Percentiles rank a stretch among this genome's conserved stretches.
These are phyloP conservation scores for Ceratobasidium sp. DNA, from an alignment of 1,284 basidiomycete genomes.

Conservation along the genomic window DNA sequence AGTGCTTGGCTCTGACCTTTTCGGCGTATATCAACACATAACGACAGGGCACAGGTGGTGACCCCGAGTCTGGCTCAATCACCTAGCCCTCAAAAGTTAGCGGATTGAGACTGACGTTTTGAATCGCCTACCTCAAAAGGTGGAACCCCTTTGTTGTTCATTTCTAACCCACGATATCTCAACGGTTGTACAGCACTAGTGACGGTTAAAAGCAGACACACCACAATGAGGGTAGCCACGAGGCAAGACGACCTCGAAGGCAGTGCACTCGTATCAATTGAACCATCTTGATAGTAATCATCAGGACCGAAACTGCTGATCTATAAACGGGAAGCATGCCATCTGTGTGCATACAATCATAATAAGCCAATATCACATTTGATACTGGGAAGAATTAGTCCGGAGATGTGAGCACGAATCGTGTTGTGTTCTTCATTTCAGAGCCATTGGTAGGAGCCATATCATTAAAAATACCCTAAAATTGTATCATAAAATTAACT, in stretches of 20 bases:
- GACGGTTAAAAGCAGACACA: not conserved
- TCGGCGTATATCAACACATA: not conserved
- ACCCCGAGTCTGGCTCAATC: not conserved
- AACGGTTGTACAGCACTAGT: not conserved
- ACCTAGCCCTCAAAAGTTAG: not conserved
- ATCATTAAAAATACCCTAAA: no score
- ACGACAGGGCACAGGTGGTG: not conserved
- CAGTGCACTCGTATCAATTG: not conserved
- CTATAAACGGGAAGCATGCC: no score
- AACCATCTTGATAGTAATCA: not conserved
- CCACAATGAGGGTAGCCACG: not conserved
- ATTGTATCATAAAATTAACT: no score
- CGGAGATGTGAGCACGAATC: no score
- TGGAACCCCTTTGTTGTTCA: not conserved
- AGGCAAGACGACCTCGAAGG: not conserved
- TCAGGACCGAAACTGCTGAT: no score
- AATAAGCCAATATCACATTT: no score
- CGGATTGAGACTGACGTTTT: not conserved
- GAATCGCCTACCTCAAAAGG: not conserved
- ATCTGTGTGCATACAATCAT: no score
- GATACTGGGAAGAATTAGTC: no score
- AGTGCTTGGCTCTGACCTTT: not conserved
- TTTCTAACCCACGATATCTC: not conserved
- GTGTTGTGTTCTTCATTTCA: no score
- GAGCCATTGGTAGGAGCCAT: no score